These are phyloP conservation scores for Termitomyces sp. DNA, from an alignment of 768 basidiomycete species.

Conservation along the genomic window DNA sequence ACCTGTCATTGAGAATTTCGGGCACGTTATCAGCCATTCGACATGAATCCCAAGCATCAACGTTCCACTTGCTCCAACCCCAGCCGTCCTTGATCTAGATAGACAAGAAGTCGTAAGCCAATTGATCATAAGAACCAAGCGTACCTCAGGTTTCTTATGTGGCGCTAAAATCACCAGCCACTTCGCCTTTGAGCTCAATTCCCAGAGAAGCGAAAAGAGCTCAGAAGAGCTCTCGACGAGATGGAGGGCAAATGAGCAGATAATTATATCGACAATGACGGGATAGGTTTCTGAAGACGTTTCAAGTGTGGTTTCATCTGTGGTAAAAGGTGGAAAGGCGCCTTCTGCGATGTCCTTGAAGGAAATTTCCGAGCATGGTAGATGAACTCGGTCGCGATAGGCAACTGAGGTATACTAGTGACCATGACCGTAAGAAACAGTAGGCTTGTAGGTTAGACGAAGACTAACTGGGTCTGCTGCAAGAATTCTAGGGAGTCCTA, in stretches of 20 bases:
- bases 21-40: slow-evolving; percentile 36
- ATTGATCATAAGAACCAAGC: background rate
- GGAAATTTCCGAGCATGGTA: slow-evolving; percentile 53
- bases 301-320: slow-evolving; percentile 10
- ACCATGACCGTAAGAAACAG: slow-evolving; percentile 1
- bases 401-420: slow-evolving; percentile 59
- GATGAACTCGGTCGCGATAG: slow-evolving; percentile 50
- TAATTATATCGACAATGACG: slow-evolving; percentile 54
- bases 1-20: slow-evolving; percentile 50
- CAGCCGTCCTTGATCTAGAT: slow-evolving; percentile 60
- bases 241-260: slow-evolving; percentile 76
- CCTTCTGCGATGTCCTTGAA: slow-evolving; percentile 65
- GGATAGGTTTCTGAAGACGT: background rate
- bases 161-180: slow-evolving; percentile 73
- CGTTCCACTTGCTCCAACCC: slow-evolving; percentile 65
- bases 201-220: slow-evolving; percentile 62
- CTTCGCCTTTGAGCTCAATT: slow-evolving; percentile 53
- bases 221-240: slow-evolving; percentile 59
- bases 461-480: slow-evolving; percentile 52
- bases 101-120: background rate
- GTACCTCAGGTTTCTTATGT: slow-evolving; percentile 74
- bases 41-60: slow-evolving; percentile 41
- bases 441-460: background rate
- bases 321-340: slow-evolving; percentile 33
- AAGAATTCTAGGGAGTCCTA: slow-evolving; percentile 29